Percentiles rank a stretch among this genome's conserved stretches.
phyloP scores from a whole-genome alignment of 768 basidiomycete genomes.

The Grammothele lineata region DNA sequence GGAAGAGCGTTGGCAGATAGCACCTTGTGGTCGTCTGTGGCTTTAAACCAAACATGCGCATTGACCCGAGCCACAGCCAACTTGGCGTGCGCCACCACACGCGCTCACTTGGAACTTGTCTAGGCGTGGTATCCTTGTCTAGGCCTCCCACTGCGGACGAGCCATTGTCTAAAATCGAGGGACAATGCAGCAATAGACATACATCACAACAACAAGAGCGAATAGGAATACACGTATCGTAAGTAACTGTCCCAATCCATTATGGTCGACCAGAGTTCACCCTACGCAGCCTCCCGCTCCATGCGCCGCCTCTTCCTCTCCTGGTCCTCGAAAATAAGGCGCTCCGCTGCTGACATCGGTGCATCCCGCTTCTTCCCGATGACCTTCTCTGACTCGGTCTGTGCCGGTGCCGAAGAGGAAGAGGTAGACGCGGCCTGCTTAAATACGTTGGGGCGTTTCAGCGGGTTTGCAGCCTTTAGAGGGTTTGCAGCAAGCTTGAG shows the following conservation, averaged over 20 bases:
- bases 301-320: constrained; percentile 81
- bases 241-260: constrained; percentile 9
- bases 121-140: too few species aligned
- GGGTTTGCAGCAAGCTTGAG: constrained; percentile 57
- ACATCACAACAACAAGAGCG: constrained; percentile 6
- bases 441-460: constrained; percentile 74
- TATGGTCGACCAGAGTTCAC: neutral
- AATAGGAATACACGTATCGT: constrained; percentile 19
- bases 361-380: constrained; percentile 63
- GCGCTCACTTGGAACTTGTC: too few species aligned
- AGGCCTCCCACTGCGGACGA: too few species aligned
- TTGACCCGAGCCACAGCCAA: too few species aligned
- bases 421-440: constrained; percentile 44
- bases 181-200: too few species aligned
- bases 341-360: constrained; percentile 78
- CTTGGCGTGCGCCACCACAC: too few species aligned
- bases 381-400: constrained; percentile 29
- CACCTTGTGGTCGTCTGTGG: too few species aligned
- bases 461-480: constrained; percentile 54
- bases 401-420: constrained; percentile 23
- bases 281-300: constrained; percentile 42
- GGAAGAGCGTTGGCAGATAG: too few species aligned
- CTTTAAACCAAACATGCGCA: too few species aligned
- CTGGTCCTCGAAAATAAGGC: constrained; percentile 85
- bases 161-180: too few species aligned